Percentiles rank a stretch among this genome's conserved stretches.
Evolutionary conservation across 768 basidiomycete genomes (phyloP).

Genomic region (Pulveroboletus frians): DNA sequence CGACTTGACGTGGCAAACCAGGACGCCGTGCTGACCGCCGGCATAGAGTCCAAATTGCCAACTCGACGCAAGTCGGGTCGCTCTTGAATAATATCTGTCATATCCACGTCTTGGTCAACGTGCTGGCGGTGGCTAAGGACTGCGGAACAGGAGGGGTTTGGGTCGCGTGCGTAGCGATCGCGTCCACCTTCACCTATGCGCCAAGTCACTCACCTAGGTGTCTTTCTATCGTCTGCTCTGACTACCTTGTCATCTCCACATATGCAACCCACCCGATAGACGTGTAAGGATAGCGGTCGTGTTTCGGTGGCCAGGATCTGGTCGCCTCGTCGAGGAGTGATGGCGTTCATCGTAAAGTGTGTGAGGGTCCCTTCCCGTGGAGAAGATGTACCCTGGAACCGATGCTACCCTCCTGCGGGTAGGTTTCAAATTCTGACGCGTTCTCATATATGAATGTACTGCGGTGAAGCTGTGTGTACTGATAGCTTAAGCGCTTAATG

Average conservation of each 20-base stretch:
- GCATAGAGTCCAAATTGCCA: slow-evolving; percentile 24
- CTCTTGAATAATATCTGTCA: slow-evolving; percentile 24
- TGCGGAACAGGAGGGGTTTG: too few species aligned
- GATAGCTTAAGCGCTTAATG: too few species aligned
- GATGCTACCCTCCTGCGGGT: neutral
- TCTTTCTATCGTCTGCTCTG: slow-evolving; percentile 24
- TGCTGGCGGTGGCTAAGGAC: neutral
- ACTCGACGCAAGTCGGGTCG: slow-evolving; percentile 8
- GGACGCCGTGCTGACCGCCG: slow-evolving; percentile 15
- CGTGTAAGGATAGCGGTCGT: slow-evolving; percentile 19
- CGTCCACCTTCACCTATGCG: neutral
- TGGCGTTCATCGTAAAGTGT: neutral
- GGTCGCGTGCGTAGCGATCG: neutral
- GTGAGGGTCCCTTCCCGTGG: neutral
- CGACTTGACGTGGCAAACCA: slow-evolving; percentile 25
- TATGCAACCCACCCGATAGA: slow-evolving; percentile 26
- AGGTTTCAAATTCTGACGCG: neutral
- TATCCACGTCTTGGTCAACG: neutral
- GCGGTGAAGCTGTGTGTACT: neutral
- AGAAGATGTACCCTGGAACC: neutral
- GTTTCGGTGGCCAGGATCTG: neutral
- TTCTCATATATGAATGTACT: neutral
- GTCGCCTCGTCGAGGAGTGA: neutral
- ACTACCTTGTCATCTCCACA: slow-evolving; percentile 28
- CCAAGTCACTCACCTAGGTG: slow-evolving; percentile 19